Evolutionary conservation across 208 protist species (phyloP), one percentile per base, ranked within the genome.

Genomic region (Zelonia costaricensis): DNA sequence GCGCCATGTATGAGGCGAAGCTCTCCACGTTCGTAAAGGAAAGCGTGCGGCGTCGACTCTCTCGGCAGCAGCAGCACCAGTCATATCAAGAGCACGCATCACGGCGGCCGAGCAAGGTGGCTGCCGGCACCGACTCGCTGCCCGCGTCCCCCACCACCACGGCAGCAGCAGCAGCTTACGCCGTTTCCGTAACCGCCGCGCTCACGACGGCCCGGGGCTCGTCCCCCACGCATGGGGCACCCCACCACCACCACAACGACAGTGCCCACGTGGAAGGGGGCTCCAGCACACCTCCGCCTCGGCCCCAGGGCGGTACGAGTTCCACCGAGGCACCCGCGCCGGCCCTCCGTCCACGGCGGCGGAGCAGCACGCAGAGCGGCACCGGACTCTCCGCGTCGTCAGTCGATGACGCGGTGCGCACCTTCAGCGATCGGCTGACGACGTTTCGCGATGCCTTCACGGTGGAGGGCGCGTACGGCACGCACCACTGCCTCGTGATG

Each of bases 401-500:
- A 3, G 5, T 39, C 3, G 20, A 20, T n/a, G 28, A 4, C 2
- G 12, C 31, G 1, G 53, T n/a, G n/a, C n/a, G n/a, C n/a, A n/a
- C 15, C 28, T 39, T 31, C 15, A 47, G 49, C 53, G 13, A 43
- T 27, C 70, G 56, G 27, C 38, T 88, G 12, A 62, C 69, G 5
- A 70, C 36, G 39, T 67, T 91, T 39, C 66, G 63, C 27, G 78
- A 76, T 45, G 42, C 56, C 48, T 93, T 93, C 62, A 72, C 46
- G 10, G 76, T 89, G 36, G 48, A 74, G 23, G 86, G 86, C 9
- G 39, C 36, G 28, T 71, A 80, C 59, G 86, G 86, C 55, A 76
- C 56, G 15, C 86, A 99, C 64, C 69, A 96, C 16, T 97, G 91
- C 63, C 90, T 98, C 66, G 94, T 97, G 9, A 97, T 99, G 74